Evolutionary conservation across 352 stramenopile genomes (phyloP), one percentile per base, ranked within the genome.

Genomic region (Pythium plurisporium): DNA sequence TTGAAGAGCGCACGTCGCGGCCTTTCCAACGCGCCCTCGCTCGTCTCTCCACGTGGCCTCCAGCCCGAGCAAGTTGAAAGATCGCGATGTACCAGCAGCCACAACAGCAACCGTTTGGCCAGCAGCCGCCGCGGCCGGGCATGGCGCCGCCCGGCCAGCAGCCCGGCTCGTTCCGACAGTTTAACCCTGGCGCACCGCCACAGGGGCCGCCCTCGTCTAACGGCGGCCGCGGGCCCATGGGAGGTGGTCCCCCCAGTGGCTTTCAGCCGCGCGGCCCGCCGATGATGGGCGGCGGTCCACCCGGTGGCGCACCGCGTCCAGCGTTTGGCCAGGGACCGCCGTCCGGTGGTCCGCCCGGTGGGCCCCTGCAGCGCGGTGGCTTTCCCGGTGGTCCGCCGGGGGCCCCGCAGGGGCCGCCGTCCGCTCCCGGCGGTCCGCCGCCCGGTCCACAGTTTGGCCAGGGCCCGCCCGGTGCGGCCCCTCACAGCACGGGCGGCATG

Each of bases 111-210:
- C 56, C 56, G 56, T 64, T 64, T 64, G 80, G 78, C 49, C 74
- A 62, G 41, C 62, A 55, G 41, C 68, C 62, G 23, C 47, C 56
- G 23, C 73, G 69, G 6, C 65, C 62, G 23, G 50, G 34, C 25
- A 74, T 65, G 30, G 36, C 46, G 20, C 55, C 52, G n/a, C 65
- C 63, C 42, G 55, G 31, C 12, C 67, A 62, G 38, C 61, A 73
- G 54, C 65, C 72, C 10, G 64, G 67, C 51, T 67, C 74, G 0
- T 90, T 88, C 57, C 77, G 78, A 19, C 78, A 76, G 42, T 89
- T 91, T 44, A 89, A 91, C 62, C 74, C 82, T 3, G n/a, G n/a
- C n/a, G 74, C 61, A 22, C 49, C 69, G 49, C 51, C 33, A 33
- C 61, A 69, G 42, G 48, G 50, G 4, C 62, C 49, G 40, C 55